Evolutionary conservation across 768 basidiomycete genomes (phyloP), one percentile per base, ranked within the genome.

Genomic region (Russula olivacea): DNA sequence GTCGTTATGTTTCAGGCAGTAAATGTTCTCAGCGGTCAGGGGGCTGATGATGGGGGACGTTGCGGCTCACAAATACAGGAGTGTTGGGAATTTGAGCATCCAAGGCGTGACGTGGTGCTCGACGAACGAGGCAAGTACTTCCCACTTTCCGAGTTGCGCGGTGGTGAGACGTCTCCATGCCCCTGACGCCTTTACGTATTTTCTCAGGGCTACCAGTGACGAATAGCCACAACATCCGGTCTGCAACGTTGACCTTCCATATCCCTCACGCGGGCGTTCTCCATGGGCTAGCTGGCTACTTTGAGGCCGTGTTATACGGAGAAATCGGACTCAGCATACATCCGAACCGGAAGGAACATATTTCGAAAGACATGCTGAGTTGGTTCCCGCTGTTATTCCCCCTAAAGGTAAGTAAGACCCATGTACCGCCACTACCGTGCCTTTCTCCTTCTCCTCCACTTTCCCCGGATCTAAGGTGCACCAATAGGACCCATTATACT

Each of bases 331-430:
- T 98, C 28, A 97, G 92, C 70, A 98, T 97, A 47, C 96, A 98
- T 71, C 97, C 97, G 0, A 83, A 90, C 57, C 84, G 87, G 53
- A 92, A 89, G 71, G 88, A 92, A 30, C 79, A 83, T 51, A 80
- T 95, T 58, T 94, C 93, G 9, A 94, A 91, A 69, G 88, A 98
- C 68, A 99, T 99, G 97, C 79, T 98, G 69, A 98, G 95, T 71
- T 99, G 97, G 97, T 99, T 99, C 76, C 97, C 97, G 0, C 75
- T 98, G 21, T 97, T 93, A 76, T 96, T 99, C 75, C 97, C 97
- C 2, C 84, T 98, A 72, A 89, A 86, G 75, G 94, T 89, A 63
- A 34, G 83, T 36, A 36, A 36, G 83, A 40, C 73, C 12, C 47
- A 28, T 61, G n/a, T 55, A 28, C 28, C 28, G 28, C 30, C 50